These are phyloP conservation scores for Powellomyces hirtus DNA, from an alignment of 192 early-diverging fungal genomes.

Conservation along the genomic window DNA sequence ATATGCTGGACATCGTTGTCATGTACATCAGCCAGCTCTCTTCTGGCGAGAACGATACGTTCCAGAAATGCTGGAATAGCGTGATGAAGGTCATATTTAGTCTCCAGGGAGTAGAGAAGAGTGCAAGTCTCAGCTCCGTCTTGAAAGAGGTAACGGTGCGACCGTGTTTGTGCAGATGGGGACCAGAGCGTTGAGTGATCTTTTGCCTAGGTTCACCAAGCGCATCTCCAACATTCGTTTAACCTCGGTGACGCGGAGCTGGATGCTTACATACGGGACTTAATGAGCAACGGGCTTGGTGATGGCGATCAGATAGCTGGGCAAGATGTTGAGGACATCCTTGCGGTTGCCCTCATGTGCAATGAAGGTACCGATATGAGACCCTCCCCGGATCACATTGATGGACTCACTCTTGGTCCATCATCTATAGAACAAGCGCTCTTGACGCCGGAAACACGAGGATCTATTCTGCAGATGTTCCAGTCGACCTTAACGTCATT, in stretches of 20 bases:
- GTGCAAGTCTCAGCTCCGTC: not conserved
- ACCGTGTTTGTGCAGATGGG: no score
- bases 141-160: not conserved
- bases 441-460: not conserved
- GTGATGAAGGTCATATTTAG: not conserved
- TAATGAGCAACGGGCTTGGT: not conserved
- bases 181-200: no score
- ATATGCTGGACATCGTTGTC: conserved; percentile 12
- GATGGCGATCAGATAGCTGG: not conserved
- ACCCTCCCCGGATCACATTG: no score
- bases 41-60: not conserved
- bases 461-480: not conserved
- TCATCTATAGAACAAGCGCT: no score
- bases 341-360: not conserved
- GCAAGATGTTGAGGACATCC: not conserved
- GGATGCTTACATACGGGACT: not conserved
- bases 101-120: not conserved
- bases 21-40: conserved; percentile 1
- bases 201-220: not conserved
- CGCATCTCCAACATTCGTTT: not conserved
- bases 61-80: conserved; percentile 1
- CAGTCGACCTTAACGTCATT: not conserved
- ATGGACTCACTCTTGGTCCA: no score
- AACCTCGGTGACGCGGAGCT: not conserved
- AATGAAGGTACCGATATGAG: not conserved